phyloP scores from a whole-genome alignment of 2,329 filamentous ascomycete species.

The Phoma sp. region DNA sequence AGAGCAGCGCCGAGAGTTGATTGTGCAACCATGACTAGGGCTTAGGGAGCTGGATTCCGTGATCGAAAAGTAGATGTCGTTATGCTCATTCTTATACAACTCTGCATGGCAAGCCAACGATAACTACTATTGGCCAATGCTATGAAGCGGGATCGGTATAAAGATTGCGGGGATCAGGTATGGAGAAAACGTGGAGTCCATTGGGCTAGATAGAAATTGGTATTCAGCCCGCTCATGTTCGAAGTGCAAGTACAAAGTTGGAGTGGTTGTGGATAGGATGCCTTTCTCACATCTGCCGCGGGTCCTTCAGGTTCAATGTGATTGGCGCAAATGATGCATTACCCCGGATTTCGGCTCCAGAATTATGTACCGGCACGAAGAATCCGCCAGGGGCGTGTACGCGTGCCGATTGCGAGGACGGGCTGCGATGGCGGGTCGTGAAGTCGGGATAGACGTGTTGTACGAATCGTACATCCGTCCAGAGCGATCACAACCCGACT shows the following conservation, averaged over 20 bases:
- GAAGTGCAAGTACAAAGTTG: neutral
- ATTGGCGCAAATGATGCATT: neutral
- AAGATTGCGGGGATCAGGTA: neutral
- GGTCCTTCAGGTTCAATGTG: neutral
- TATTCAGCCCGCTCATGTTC: neutral
- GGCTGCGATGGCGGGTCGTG: neutral
- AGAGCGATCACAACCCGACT: neutral
- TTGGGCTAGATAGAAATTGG: neutral
- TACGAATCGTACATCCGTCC: constrained; percentile 11
- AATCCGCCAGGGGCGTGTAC: neutral
- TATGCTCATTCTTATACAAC: constrained; percentile 2
- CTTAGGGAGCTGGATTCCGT: neutral
- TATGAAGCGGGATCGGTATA: neutral
- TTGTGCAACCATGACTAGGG: neutral
- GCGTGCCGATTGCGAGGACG: neutral
- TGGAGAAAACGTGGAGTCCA: neutral
- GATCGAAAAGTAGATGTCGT: neutral
- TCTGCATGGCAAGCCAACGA: neutral
- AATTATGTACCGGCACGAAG: neutral
- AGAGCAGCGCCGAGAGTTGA: neutral
- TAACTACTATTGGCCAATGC: neutral
- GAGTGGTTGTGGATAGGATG: neutral
- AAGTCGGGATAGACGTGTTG: constrained; percentile 2
- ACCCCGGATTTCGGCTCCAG: constrained; percentile 12
- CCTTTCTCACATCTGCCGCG: neutral